Evolutionary conservation across 73 alveolate genomes (phyloP), one percentile per base, ranked within the genome.

Genomic region (Paramecium biaurelia): DNA sequence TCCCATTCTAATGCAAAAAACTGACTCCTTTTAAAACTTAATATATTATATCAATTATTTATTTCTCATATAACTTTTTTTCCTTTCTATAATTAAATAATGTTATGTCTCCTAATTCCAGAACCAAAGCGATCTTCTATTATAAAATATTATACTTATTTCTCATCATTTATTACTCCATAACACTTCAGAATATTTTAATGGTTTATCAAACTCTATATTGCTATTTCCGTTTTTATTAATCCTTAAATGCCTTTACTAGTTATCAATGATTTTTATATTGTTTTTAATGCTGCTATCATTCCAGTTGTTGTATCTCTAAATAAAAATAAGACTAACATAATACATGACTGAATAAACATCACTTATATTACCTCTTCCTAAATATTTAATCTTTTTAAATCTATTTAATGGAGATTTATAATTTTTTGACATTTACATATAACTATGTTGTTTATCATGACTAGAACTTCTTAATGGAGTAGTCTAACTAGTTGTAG

Each of bases 1-100:
- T 85, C n/a, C 99, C 99, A 18, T 95, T 88, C 35, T 89, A 84
- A 70, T 95, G 98, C 32, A 88, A 63, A 92, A 85, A 92, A 18
- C 59, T 45, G 35, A 97, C 93, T 5, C 98, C 98, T 85, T 82
- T 42, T 6, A 94, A 32, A n/a, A 96, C 67, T 85, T 95, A 93
- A 85, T 59, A 82, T 79, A 41, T 21, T n/a, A 74, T 74, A 3
- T 74, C 57, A 15, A 74, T 74, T 37, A 74, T 74, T 18, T 34
- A 34, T 37, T 74, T 41, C 18, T 74, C 87, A 28, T 12, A 35
- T 41, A 74, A 34, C 45, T 74, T 74, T 37, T 41, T 74, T 37
- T 41, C 59, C n/a, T 74, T 41, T 5, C 32, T 18, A 74, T 74
- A 74, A 37, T 74, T 34, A 23, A 74, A 74, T 41, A 74, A 74